Conservation (phyloP, 2,329 filamentous ascomycete species). For the Fusarium nodosum region DNA sequence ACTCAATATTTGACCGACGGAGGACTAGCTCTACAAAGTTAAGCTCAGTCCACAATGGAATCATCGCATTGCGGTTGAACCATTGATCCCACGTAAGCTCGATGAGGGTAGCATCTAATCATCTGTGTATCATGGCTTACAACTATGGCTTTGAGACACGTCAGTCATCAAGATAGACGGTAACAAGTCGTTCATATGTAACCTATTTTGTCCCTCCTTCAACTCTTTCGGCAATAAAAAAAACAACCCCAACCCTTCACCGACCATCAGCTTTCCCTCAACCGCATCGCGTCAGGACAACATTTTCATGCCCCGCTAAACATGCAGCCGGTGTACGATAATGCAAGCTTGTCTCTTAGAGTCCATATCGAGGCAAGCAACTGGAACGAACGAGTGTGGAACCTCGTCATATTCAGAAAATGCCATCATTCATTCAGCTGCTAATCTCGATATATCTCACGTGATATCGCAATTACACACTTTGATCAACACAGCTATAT, state of each 20-base stretch:
- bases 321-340: conserved; percentile 34
- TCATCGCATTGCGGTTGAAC: not conserved
- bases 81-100: conserved; percentile 32
- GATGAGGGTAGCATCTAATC: conserved; percentile 23
- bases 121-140: conserved; percentile 21
- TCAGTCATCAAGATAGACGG: conserved; percentile 11
- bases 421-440: conserved; percentile 38
- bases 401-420: conserved; percentile 24
- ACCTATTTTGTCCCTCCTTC: conserved; percentile 8
- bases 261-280: conserved; percentile 23
- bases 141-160: conserved; percentile 21
- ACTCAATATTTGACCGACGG: not conserved
- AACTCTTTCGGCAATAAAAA: not conserved
- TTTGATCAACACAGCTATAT: conserved; percentile 9
- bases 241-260: conserved; percentile 23
- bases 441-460: conserved; percentile 24
- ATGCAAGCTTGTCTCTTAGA: conserved; percentile 1
- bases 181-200: conserved; percentile 5
- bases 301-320: conserved; percentile 26
- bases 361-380: conserved; percentile 20
- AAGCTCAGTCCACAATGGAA: conserved; percentile 8
- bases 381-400: conserved; percentile 39
- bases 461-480: conserved; percentile 28
- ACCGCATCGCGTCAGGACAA: conserved; percentile 35
- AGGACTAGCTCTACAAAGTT: conserved; percentile 23